These are phyloP conservation scores for Zymoseptoria pseudotritici DNA, from an alignment of 2,329 filamentous ascomycete genomes.

Conservation along the genomic window DNA sequence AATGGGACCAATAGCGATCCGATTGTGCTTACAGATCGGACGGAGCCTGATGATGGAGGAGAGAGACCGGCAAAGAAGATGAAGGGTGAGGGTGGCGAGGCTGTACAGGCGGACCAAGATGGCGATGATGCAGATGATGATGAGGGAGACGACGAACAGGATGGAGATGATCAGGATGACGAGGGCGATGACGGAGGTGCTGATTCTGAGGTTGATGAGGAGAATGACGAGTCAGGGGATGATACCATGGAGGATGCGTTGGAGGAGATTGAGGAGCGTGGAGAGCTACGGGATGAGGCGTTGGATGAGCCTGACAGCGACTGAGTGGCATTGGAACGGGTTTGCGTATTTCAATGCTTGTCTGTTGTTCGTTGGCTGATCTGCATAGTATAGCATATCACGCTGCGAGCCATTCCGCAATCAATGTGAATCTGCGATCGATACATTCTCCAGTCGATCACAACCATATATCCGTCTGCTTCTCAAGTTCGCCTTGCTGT, in stretches of 20 bases:
- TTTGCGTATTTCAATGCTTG: neutral
- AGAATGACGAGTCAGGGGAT: slow-evolving; percentile 52
- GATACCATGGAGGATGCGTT: slow-evolving; percentile 10
- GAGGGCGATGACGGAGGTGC: slow-evolving; percentile 38
- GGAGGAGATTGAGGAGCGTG: slow-evolving; percentile 43
- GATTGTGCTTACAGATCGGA: slow-evolving; percentile 19
- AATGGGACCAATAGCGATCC: slow-evolving; percentile 11
- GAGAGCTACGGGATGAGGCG: slow-evolving; percentile 36
- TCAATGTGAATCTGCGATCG: too few relatives aligned
- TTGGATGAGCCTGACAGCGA: slow-evolving; percentile 30
- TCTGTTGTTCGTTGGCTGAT: neutral
- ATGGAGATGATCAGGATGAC: slow-evolving; percentile 48
- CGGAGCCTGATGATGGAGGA: slow-evolving; percentile 30
- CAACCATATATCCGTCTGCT: too few relatives aligned
- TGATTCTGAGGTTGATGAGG: slow-evolving; percentile 38
- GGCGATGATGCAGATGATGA: slow-evolving; percentile 45
- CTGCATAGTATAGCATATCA: too few relatives aligned
- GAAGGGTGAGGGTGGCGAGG: slow-evolving; percentile 35
- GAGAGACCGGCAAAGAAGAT: slow-evolving; percentile 46
- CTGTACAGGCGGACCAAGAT: slow-evolving; percentile 36
- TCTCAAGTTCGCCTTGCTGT: too few relatives aligned
- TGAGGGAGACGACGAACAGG: slow-evolving; percentile 47
- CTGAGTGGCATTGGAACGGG: slow-evolving; percentile 3
- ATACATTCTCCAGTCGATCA: too few relatives aligned
- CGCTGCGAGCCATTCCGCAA: too few relatives aligned